A percentile compares a stretch with the other conserved stretches of the same genome.
Evolutionary conservation across 768 basidiomycete genomes (phyloP).

Genomic region (Suillus subluteus): DNA sequence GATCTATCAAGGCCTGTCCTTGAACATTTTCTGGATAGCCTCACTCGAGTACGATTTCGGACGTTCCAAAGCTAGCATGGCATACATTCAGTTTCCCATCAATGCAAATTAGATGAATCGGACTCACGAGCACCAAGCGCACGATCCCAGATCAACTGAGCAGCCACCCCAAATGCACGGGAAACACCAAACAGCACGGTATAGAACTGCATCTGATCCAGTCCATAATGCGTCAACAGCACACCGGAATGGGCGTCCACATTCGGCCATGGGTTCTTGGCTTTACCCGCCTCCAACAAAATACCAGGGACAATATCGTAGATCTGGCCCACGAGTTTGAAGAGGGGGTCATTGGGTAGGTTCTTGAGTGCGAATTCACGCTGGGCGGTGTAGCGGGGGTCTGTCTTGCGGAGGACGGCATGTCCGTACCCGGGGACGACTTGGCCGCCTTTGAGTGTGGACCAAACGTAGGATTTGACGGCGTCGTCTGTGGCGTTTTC

Average conservation of each 20-base stretch:
- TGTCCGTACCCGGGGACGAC: slow-evolving; percentile 94
- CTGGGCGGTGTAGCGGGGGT: slow-evolving; percentile 90
- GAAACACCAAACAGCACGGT: slow-evolving; percentile 97
- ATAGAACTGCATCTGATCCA: slow-evolving; percentile 93
- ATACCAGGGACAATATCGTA: slow-evolving; percentile 89
- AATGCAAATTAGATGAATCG: neutral
- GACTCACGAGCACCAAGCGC: slow-evolving; percentile 86
- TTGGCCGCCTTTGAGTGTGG: slow-evolving; percentile 89
- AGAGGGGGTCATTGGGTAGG: slow-evolving; percentile 84
- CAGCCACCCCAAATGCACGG: slow-evolving; percentile 88
- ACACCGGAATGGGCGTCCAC: slow-evolving; percentile 97
- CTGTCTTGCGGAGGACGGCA: slow-evolving; percentile 86
- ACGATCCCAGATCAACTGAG: slow-evolving; percentile 93
- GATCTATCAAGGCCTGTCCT: slow-evolving; percentile 33
- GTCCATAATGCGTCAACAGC: slow-evolving; percentile 82
- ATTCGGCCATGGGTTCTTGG: slow-evolving; percentile 96
- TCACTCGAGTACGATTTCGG: slow-evolving; percentile 90
- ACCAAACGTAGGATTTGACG: slow-evolving; percentile 94
- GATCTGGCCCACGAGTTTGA: slow-evolving; percentile 92
- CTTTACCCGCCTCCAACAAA: slow-evolving; percentile 89
- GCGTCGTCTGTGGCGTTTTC: slow-evolving; percentile 83
- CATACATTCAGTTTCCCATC: slow-evolving; percentile 2
- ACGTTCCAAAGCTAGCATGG: slow-evolving; percentile 70
- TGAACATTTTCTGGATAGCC: slow-evolving; percentile 81
- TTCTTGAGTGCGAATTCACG: slow-evolving; percentile 89